These are phyloP conservation scores for Nemania sp. DNA, from an alignment of 2,329 filamentous ascomycete genomes.

Conservation along the genomic window DNA sequence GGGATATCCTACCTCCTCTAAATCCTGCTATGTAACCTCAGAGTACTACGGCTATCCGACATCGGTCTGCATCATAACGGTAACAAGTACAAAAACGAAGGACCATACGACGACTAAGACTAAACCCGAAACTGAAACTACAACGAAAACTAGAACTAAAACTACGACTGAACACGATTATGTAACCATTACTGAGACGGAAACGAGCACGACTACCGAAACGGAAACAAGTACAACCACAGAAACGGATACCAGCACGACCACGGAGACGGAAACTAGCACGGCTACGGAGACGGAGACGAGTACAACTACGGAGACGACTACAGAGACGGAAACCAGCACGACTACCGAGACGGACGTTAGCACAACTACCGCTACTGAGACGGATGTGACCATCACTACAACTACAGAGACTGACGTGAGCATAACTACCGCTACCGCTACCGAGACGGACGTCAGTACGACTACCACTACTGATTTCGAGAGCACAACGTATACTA, in stretches of 20 bases:
- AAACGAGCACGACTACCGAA: too few species aligned
- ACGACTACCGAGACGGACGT: conserved; percentile 4
- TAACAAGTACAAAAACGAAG: conserved; percentile 2
- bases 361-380: conserved; percentile 6
- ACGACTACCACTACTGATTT: conserved; percentile 17
- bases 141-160: conserved; percentile 1
- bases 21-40: conserved; percentile 9
- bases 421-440: conserved; percentile 20
- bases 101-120: too few species aligned
- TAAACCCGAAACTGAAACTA: conserved; percentile 5
- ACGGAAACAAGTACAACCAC: not conserved
- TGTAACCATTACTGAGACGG: conserved; percentile 13
- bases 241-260: not conserved
- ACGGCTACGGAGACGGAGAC: conserved; percentile 13
- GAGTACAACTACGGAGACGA: conserved; percentile 1
- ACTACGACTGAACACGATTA: not conserved
- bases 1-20: conserved; percentile 22
- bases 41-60: not conserved
- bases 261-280: conserved; percentile 2
- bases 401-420: conserved; percentile 14
- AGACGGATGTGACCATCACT: conserved; percentile 1
- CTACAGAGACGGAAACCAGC: not conserved
- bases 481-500: too few species aligned
- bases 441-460: not conserved
- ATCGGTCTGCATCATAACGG: conserved; percentile 16